phyloP scores from a whole-genome alignment of 73 alveolate species.

The Diophrys appendiculata region DNA sequence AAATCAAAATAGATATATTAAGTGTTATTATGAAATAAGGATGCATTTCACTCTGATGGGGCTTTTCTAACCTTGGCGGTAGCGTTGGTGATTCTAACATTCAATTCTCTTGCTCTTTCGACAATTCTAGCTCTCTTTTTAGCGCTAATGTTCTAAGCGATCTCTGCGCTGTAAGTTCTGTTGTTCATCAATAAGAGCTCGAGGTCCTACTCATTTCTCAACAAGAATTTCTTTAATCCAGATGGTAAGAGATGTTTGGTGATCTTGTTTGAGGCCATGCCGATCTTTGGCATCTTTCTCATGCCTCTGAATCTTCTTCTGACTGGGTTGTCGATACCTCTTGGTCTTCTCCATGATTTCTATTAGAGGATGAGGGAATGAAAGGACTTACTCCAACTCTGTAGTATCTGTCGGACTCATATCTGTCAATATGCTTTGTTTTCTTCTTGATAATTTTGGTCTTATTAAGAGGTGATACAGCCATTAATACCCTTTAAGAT shows the following conservation, averaged over 20 bases:
- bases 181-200: constrained; percentile 98
- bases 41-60: constrained; percentile 22
- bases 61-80: constrained; percentile 81
- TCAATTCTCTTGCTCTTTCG: constrained; percentile 96
- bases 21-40: background rate
- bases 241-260: constrained; percentile 89
- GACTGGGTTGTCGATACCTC: constrained; percentile 98
- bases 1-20: background rate
- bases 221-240: constrained; percentile 93
- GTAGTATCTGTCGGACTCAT: constrained; percentile 78
- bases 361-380: constrained; percentile 5
- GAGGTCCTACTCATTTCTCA: constrained; percentile 87
- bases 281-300: constrained; percentile 92
- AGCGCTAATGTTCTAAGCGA: constrained; percentile 94
- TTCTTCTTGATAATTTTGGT: constrained; percentile 52
- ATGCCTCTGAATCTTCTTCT: constrained; percentile 98
- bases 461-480: constrained; percentile 47
- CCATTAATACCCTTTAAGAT: constrained; percentile 25
- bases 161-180: constrained; percentile 95
- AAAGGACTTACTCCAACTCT: constrained; percentile 63
- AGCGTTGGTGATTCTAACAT: constrained; percentile 92
- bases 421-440: constrained; percentile 67
- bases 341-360: constrained; percentile 98
- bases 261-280: constrained; percentile 94
- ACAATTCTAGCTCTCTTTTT: constrained; percentile 88